phyloP scores from a whole-genome alignment of 306 rosid genomes.

The Delonix regia region DNA sequence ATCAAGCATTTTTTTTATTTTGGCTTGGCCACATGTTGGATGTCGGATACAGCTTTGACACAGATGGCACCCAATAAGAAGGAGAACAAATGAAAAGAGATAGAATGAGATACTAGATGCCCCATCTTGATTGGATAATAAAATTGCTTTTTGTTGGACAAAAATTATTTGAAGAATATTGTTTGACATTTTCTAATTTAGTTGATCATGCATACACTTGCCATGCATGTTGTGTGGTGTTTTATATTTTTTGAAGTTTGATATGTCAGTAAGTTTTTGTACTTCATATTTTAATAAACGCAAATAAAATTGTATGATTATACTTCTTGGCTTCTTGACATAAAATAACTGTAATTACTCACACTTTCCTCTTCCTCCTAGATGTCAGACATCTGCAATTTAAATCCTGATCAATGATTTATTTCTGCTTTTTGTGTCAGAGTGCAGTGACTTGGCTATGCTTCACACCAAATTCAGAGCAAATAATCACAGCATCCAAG shows the following conservation, averaged over 20 bases:
- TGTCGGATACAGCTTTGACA: too few relatives aligned
- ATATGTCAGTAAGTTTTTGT: background rate
- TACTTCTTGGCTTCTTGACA: background rate
- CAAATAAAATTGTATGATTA: background rate
- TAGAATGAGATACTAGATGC: background rate
- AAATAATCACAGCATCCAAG: slow-evolving; percentile 93
- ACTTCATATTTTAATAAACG: background rate
- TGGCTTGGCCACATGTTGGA: too few relatives aligned
- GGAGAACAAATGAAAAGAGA: background rate
- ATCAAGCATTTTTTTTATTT: too few relatives aligned
- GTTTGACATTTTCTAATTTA: background rate
- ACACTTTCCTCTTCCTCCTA: slow-evolving; percentile 6
- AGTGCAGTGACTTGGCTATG: slow-evolving; percentile 99
- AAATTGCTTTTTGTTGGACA: background rate
- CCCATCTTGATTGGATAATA: background rate
- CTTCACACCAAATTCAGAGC: slow-evolving; percentile 83
- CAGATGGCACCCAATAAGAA: background rate
- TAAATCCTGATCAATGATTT: slow-evolving; percentile 21
- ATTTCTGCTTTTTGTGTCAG: slow-evolving; percentile 48
- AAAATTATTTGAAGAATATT: background rate
- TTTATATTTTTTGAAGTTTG: background rate
- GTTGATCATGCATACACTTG: background rate
- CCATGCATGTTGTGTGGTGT: background rate
- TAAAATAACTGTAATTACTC: background rate
- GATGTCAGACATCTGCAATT: background rate